phyloP scores from a whole-genome alignment of 345 rosid genomes.

The Ricinus communis region DNA sequence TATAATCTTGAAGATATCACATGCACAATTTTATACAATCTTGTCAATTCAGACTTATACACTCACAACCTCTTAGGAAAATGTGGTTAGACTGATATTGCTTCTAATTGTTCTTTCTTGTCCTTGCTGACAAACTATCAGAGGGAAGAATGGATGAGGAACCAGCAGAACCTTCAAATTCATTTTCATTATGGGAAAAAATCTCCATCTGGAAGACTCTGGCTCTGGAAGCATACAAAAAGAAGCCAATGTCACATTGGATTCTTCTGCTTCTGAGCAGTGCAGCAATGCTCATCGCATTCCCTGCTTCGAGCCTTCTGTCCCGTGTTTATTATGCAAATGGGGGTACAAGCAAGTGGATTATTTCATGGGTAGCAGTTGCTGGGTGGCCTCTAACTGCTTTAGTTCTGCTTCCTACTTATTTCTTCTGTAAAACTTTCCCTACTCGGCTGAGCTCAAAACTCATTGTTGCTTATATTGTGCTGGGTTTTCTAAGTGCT shows the following conservation, averaged over 20 bases:
- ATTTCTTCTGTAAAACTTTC: constrained; percentile 38
- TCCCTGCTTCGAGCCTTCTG: constrained; percentile 76
- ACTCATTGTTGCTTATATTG: constrained; percentile 54
- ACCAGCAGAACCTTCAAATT: constrained; percentile 23
- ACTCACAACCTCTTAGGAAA: not conserved
- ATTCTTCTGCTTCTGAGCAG: constrained; percentile 54
- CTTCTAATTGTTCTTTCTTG: not conserved
- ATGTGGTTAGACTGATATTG: not conserved
- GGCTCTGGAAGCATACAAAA: constrained; percentile 48
- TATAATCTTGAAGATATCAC: too few relatives aligned
- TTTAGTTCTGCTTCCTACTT: constrained; percentile 55
- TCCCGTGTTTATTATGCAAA: constrained; percentile 72
- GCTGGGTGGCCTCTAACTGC: constrained; percentile 84
- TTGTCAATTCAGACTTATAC: not conserved
- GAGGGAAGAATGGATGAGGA: constrained; percentile 39
- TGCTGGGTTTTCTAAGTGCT: constrained; percentile 67
- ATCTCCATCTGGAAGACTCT: constrained; percentile 28
- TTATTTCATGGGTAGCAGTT: constrained; percentile 85
- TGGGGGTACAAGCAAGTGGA: constrained; percentile 89
- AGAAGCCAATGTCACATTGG: constrained; percentile 77
- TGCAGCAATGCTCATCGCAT: constrained; percentile 63
- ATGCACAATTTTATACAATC: not conserved
- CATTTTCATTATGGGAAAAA: constrained; percentile 34
- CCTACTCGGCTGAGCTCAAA: constrained; percentile 58
- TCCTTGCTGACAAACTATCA: constrained; percentile 8